These are phyloP conservation scores for Prunus persica DNA, from an alignment of 306 rosid genomes.

Conservation along the genomic window DNA sequence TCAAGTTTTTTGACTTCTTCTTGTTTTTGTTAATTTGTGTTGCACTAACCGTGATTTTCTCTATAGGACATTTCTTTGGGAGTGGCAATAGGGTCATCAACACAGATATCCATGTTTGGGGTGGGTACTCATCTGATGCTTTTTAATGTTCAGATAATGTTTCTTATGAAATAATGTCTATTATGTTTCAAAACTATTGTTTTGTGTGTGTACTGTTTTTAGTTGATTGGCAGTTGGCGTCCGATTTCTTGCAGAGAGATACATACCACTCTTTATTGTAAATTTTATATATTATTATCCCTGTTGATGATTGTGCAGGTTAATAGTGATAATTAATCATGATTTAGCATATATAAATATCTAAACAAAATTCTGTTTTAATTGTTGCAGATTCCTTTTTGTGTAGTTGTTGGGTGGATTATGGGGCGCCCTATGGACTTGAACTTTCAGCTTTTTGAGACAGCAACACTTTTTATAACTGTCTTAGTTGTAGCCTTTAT, in stretches of 20 bases:
- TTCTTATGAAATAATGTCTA: neutral
- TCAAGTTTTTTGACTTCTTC: constrained; percentile 14
- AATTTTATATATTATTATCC: neutral
- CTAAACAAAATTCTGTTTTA: neutral
- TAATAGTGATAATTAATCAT: neutral
- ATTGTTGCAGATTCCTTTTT: constrained; percentile 75
- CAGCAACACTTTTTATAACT: constrained; percentile 63
- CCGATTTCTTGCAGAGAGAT: no score
- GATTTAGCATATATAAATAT: constrained; percentile 3
- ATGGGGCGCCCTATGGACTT: constrained; percentile 69
- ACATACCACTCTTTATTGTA: neutral
- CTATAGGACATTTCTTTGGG: constrained; percentile 76
- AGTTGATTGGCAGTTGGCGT: no score
- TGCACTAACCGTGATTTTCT: constrained; percentile 19
- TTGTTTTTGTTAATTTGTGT: neutral
- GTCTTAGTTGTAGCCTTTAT: constrained; percentile 72
- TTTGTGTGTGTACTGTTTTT: no score
- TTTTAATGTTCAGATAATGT: neutral
- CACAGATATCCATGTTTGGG: constrained; percentile 82
- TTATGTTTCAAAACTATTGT: neutral
- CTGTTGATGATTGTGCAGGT: neutral
- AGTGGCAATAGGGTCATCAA: constrained; percentile 82
- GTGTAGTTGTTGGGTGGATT: constrained; percentile 75
- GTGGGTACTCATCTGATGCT: constrained; percentile 33
- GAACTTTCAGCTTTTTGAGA: constrained; percentile 82